Conservation (phyloP, 495 filamentous ascomycete species). For the Jackrogersella minutella region DNA sequence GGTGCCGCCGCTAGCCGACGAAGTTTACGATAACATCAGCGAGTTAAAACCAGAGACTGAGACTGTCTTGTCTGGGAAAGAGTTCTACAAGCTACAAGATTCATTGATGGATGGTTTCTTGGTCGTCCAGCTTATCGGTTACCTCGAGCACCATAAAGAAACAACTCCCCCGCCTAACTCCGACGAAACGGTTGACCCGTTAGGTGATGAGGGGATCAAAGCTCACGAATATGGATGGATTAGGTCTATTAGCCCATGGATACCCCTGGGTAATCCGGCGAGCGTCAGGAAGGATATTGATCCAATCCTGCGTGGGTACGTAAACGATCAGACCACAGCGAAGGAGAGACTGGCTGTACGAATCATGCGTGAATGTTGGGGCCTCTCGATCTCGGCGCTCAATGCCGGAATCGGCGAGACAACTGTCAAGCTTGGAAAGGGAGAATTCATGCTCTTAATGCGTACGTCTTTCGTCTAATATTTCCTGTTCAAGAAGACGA, state of each 20-base stretch:
- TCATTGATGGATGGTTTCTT: conserved; percentile 54
- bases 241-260: conserved; percentile 42
- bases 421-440: conserved; percentile 40
- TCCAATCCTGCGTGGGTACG: conserved; percentile 39
- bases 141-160: conserved; percentile 38
- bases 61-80: conserved; percentile 40
- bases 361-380: conserved; percentile 55
- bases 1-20: conserved; percentile 29
- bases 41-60: conserved; percentile 48
- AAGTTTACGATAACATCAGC: conserved; percentile 54
- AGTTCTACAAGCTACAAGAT: conserved; percentile 51
- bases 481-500: neutral
- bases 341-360: conserved; percentile 50
- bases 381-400: conserved; percentile 43
- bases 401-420: conserved; percentile 45
- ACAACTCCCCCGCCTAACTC: neutral
- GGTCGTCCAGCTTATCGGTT: conserved; percentile 49
- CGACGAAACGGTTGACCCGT: too few species aligned
- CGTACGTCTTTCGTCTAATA: conserved; percentile 38
- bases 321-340: conserved; percentile 24
- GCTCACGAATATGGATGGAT: conserved; percentile 42
- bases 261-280: conserved; percentile 31
- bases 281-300: conserved; percentile 8
- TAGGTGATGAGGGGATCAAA: neutral
- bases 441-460: conserved; percentile 50